A percentile compares a stretch with the other conserved stretches of the same genome.
These are phyloP conservation scores for Leucocoprinus gongylophorus DNA, from an alignment of 1,284 basidiomycete genomes.

Conservation along the genomic window DNA sequence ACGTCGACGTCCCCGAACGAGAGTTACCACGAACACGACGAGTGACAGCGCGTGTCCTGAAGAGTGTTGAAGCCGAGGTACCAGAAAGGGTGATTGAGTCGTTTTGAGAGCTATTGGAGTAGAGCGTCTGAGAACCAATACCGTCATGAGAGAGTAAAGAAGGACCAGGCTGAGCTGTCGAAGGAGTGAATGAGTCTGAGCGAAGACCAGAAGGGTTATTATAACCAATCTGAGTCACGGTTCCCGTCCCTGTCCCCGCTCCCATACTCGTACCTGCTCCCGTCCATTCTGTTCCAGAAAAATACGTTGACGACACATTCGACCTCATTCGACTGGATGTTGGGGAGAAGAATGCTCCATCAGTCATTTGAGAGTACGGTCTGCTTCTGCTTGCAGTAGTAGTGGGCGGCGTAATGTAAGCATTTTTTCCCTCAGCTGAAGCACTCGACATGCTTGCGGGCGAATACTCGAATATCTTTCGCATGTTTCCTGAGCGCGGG, in stretches of 20 bases:
- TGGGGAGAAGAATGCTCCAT: conserved; percentile 56
- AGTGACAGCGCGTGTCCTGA: conserved; percentile 52
- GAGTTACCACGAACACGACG: conserved; percentile 42
- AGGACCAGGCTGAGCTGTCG: not conserved
- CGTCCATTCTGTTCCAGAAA: conserved; percentile 23
- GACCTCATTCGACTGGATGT: conserved; percentile 25
- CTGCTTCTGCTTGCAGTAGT: conserved; percentile 39
- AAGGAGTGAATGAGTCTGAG: not conserved
- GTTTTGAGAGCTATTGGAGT: conserved; percentile 52
- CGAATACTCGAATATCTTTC: conserved; percentile 27
- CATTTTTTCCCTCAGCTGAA: conserved; percentile 42
- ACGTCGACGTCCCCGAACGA: conserved; percentile 24
- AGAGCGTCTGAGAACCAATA: conserved; percentile 43
- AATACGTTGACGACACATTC: conserved; percentile 30
- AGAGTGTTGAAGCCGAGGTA: conserved; percentile 38
- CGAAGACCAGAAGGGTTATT: not conserved
- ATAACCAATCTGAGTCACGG: conserved; percentile 21
- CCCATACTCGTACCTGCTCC: conserved; percentile 6
- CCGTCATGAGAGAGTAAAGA: conserved; percentile 21
- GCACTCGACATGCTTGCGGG: conserved; percentile 55
- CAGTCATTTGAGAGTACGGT: conserved; percentile 31
- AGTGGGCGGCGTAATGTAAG: conserved; percentile 58
- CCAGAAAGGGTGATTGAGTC: conserved; percentile 28
- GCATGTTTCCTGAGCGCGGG: conserved; percentile 23
- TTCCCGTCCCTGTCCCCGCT: conserved; percentile 18